Conservation (phyloP, 164 flowering plant species). For the Platanus orientalis region DNA sequence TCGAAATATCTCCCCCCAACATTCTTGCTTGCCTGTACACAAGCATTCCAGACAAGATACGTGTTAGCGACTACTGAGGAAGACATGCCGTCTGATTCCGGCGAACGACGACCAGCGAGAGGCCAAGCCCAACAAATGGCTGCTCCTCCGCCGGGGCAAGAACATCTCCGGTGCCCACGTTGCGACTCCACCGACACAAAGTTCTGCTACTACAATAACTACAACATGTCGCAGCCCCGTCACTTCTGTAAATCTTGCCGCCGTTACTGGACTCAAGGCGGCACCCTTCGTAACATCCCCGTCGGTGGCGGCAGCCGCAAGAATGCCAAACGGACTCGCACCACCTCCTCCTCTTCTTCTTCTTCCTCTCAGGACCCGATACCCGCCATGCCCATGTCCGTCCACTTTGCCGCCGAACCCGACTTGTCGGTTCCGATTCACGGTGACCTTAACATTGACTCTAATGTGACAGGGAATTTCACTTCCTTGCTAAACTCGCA, state of each 20-base stretch:
- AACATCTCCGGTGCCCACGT: slow-evolving; percentile 63
- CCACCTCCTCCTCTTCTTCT: slow-evolving; percentile 15
- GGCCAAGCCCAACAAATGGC: slow-evolving; percentile 21
- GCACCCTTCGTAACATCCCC: slow-evolving; percentile 67
- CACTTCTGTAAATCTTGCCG: slow-evolving; percentile 75
- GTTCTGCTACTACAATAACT: slow-evolving; percentile 88
- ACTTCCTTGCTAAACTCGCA: slow-evolving; percentile 42
- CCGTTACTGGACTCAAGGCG: slow-evolving; percentile 84
- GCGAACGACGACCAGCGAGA: slow-evolving; percentile 18
- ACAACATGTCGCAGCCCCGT: slow-evolving; percentile 76
- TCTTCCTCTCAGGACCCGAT: slow-evolving; percentile 5
- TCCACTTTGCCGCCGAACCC: slow-evolving; percentile 12
- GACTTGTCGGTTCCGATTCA: slow-evolving; percentile 15
- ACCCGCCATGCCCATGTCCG: slow-evolving; percentile 17
- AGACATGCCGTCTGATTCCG: slow-evolving; percentile 32
- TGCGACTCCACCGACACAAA: slow-evolving; percentile 70
- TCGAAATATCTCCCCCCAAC: not conserved
- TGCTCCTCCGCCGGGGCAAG: slow-evolving; percentile 45
- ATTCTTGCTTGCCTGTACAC: not conserved
- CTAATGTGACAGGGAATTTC: slow-evolving; percentile 33
- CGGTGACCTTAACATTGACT: slow-evolving; percentile 12
- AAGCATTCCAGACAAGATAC: not conserved
- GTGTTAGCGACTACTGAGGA: not conserved
- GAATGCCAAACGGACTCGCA: slow-evolving; percentile 52
- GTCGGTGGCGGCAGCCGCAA: slow-evolving; percentile 65